Evolutionary conservation across 805 yeast genomes (phyloP).

Genomic region (Candida dajiaensis): DNA sequence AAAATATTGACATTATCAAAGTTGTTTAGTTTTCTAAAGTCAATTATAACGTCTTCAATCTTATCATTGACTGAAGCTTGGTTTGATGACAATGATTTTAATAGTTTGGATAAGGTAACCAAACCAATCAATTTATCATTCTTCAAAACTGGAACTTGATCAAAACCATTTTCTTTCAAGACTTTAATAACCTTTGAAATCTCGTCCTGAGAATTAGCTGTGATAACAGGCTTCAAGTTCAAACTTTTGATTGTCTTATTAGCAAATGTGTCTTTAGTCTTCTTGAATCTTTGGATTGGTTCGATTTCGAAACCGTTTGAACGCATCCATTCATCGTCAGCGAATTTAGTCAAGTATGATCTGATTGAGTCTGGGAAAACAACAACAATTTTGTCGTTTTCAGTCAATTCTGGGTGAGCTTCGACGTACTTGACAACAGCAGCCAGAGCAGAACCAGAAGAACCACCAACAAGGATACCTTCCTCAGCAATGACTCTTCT

Average conservation of each 20-base stretch:
- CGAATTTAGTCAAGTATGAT: slow-evolving; percentile 81
- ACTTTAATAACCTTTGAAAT: slow-evolving; percentile 62
- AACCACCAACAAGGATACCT: slow-evolving; percentile 87
- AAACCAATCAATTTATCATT: slow-evolving; percentile 59
- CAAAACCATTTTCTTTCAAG: slow-evolving; percentile 72
- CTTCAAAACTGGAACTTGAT: slow-evolving; percentile 73
- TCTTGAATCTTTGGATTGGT: slow-evolving; percentile 36
- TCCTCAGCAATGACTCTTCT: slow-evolving; percentile 79
- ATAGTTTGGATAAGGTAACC: slow-evolving; percentile 66
- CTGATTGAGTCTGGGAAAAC: slow-evolving; percentile 84
- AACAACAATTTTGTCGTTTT: slow-evolving; percentile 70
- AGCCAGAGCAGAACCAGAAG: slow-evolving; percentile 77
- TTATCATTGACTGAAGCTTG: slow-evolving; percentile 49
- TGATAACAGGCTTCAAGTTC: slow-evolving; percentile 73
- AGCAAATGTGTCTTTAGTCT: slow-evolving; percentile 36
- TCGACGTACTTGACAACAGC: slow-evolving; percentile 69
- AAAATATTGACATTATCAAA: slow-evolving; percentile 53
- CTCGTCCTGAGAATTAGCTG: slow-evolving; percentile 56
- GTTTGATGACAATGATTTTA: slow-evolving; percentile 61
- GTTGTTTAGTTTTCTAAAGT: slow-evolving; percentile 67
- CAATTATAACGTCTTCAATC: slow-evolving; percentile 56
- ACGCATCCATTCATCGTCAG: slow-evolving; percentile 88
- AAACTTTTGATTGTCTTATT: slow-evolving; percentile 62
- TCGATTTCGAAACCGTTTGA: slow-evolving; percentile 64
- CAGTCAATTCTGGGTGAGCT: slow-evolving; percentile 54